Evolutionary conservation across 1,284 basidiomycete genomes (phyloP), one percentile per base, ranked within the genome.

Genomic region (Moesziomyces sp.): DNA sequence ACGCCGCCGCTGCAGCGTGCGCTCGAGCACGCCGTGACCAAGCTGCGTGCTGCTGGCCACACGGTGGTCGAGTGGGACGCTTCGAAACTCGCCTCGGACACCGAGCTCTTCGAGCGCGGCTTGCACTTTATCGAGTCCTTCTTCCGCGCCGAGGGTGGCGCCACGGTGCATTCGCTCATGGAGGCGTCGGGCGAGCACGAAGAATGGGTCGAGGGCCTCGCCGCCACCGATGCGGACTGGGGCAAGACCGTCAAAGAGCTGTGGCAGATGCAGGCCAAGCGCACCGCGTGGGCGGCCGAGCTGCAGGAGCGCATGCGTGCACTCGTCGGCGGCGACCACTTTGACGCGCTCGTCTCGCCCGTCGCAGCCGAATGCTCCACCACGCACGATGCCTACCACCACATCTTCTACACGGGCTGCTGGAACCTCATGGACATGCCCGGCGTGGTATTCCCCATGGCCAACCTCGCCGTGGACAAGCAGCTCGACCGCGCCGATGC

Each of bases 1-100:
- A 89, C 91, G 61, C 92, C 92, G 0, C 91, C 92, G 0, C 84
- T 93, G 19, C 84, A 80, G 18, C 86, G 92, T 38, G 92, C 89
- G 0, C 84, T 94, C 44, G 86, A 88, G 70, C 86, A 86, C 58
- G 87, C 88, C 1, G 89, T 88, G 79, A 83, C 85, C 1, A 89
- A 90, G 0, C 85, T 94, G 24, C 74, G 88, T 35, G 86, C 85
- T 4, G 90, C 89, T 8, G 92, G 92, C 0, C 91, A 93, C 80
- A 87, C 87, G 78, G 86, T 87, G 5, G 74, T 87, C 43, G 79
- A 86, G 63, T 89, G 88, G 88, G 77, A 79, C 44, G 60, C 66
- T 0, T 63, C 63, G 18, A 19, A 35, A n/a, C 30, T 40, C 11
- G 46, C 59, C 2, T 28, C 48, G 16, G 70, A 73, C 24, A 23